These are phyloP conservation scores for Thelonectria blattea DNA, from an alignment of 2,329 filamentous ascomycete species.

Conservation along the genomic window DNA sequence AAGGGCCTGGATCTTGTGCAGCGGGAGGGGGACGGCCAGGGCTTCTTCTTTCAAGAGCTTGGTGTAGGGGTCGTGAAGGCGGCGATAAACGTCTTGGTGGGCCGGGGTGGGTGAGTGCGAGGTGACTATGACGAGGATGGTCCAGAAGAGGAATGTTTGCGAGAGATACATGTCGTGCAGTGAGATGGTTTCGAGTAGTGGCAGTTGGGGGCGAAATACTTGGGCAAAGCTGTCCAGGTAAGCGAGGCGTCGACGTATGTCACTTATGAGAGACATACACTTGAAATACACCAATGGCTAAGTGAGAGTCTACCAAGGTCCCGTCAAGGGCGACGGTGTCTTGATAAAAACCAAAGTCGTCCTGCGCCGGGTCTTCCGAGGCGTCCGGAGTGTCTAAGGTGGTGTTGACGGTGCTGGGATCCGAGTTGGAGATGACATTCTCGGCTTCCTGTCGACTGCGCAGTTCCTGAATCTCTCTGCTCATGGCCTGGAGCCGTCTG, in stretches of 20 bases:
- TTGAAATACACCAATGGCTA: slow-evolving; percentile 17
- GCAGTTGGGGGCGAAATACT: slow-evolving; percentile 26
- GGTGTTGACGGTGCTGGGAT: slow-evolving; percentile 8
- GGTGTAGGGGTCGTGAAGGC: slow-evolving; percentile 12
- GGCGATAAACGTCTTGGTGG: background rate
- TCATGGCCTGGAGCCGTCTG: slow-evolving; percentile 31
- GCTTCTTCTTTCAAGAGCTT: slow-evolving; percentile 20
- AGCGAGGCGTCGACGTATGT: background rate
- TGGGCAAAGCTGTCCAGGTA: slow-evolving; percentile 22
- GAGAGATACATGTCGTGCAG: slow-evolving; percentile 4
- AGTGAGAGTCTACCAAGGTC: slow-evolving; percentile 3
- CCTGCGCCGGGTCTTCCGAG: slow-evolving; percentile 1
- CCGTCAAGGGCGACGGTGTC: slow-evolving; percentile 8
- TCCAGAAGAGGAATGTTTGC: slow-evolving; percentile 30
- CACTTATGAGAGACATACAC: slow-evolving; percentile 10
- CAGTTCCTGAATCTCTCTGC: slow-evolving; percentile 29
- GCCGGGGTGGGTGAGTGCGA: slow-evolving; percentile 8
- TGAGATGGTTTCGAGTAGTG: slow-evolving; percentile 17
- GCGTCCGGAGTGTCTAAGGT: background rate
- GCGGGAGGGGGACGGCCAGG: slow-evolving; percentile 18
- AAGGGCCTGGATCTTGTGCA: slow-evolving; percentile 28
- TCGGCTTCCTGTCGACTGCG: slow-evolving; percentile 23
- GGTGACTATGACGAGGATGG: slow-evolving; percentile 22
- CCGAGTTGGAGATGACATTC: background rate
- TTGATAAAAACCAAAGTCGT: slow-evolving; percentile 20